Conservation (phyloP, 2,329 filamentous ascomycete genomes). For the Cytospora paraplurivora region DNA sequence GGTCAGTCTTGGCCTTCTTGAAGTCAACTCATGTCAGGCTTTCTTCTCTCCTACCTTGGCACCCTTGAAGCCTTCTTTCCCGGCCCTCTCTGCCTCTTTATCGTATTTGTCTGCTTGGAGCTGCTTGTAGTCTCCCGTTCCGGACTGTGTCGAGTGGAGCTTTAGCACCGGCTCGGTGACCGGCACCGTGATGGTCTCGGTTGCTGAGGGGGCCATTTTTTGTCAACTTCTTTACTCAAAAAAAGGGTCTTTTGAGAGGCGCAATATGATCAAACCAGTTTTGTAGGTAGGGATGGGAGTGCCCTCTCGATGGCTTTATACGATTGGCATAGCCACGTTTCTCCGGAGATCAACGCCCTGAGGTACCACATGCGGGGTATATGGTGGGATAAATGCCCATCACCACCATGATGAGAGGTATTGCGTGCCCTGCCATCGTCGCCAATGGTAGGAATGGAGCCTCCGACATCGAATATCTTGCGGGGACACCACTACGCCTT, state of each 20-base stretch:
- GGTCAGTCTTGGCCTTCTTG: not conserved
- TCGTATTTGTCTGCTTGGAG: conserved; percentile 27
- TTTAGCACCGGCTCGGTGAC: conserved; percentile 32
- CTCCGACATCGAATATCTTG: conserved; percentile 20
- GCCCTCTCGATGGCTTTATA: conserved; percentile 17
- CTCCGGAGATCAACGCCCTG: conserved; percentile 3
- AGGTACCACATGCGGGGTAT: conserved; percentile 25
- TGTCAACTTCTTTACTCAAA: conserved; percentile 48
- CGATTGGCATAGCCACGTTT: not conserved
- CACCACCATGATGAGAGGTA: conserved; percentile 26
- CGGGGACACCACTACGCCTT: not conserved
- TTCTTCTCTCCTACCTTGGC: conserved; percentile 28
- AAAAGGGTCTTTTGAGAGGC: not conserved
- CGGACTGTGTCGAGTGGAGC: conserved; percentile 46
- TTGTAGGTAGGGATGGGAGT: not conserved
- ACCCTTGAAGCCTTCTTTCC: conserved; percentile 27
- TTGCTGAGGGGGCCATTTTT: conserved; percentile 41
- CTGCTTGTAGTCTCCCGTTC: conserved; percentile 34
- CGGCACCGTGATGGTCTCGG: conserved; percentile 37
- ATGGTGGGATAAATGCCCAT: not conserved
- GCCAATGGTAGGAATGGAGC: conserved; percentile 19
- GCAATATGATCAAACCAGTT: not conserved
- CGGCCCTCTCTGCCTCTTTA: conserved; percentile 30
- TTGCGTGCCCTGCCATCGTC: conserved; percentile 25
- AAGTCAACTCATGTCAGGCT: not conserved